Percentiles rank a stretch among this genome's conserved stretches.
Evolutionary conservation across 306 rosid genomes (phyloP).

Genomic region (Castanea sativa): DNA sequence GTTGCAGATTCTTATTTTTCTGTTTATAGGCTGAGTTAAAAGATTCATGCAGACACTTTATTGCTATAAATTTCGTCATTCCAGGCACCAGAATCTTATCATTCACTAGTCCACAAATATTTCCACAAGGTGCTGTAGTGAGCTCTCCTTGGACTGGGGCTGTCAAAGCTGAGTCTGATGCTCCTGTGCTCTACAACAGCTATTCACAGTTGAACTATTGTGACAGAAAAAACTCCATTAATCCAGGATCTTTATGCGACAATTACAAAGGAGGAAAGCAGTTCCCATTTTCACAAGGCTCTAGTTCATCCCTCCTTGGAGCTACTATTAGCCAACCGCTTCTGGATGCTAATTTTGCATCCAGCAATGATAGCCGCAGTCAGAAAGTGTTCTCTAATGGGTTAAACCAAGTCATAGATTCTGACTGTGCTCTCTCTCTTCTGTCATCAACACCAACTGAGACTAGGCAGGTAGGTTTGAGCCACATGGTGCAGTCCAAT

Average conservation of each 20-base stretch:
- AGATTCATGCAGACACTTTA: not conserved
- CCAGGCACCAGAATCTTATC: constrained; percentile 37
- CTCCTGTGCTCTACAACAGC: constrained; percentile 6
- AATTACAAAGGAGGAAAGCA: constrained; percentile 30
- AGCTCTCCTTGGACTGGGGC: constrained; percentile 28
- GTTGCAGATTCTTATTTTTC: not conserved
- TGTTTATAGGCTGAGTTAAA: not conserved
- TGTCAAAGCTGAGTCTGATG: constrained; percentile 18
- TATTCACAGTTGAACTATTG: constrained; percentile 8
- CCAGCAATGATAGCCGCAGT: constrained; percentile 19
- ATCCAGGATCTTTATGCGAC: constrained; percentile 12
- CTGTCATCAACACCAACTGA: constrained; percentile 52
- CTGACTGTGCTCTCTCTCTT: constrained; percentile 67
- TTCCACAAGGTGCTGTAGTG: constrained; percentile 20
- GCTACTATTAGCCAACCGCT: constrained; percentile 18
- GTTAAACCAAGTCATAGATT: constrained; percentile 17
- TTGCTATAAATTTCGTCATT: not conserved
- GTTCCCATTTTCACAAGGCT: constrained; percentile 22
- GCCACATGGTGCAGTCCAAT: constrained; percentile 34
- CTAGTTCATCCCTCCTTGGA: constrained; percentile 10
- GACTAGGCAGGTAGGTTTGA: constrained; percentile 31
- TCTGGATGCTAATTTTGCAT: constrained; percentile 11
- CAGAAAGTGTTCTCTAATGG: constrained; percentile 24
- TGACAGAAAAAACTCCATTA: constrained; percentile 17
- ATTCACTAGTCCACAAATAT: constrained; percentile 27